Percentiles rank a stretch among this genome's conserved stretches.
phyloP scores from a whole-genome alignment of 352 stramenopile species.

The Phytopythium delawarense region DNA sequence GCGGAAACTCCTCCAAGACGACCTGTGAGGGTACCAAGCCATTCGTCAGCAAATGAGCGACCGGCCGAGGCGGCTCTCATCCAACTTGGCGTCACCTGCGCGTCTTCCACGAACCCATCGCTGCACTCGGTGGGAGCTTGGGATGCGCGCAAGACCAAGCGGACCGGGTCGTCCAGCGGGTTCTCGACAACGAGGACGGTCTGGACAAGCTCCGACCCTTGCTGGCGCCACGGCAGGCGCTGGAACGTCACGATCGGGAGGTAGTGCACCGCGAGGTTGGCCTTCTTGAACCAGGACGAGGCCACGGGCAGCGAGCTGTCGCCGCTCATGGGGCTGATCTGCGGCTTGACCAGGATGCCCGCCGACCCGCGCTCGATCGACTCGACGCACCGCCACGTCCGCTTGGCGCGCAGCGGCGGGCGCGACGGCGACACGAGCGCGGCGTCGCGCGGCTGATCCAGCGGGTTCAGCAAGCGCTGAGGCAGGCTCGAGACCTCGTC shows the following conservation, averaged over 20 bases:
- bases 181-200: constrained; percentile 79
- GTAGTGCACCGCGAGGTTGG: constrained; percentile 71
- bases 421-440: constrained; percentile 50
- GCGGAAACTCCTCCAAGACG: constrained; percentile 46
- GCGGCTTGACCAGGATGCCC: constrained; percentile 87
- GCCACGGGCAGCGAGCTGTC: constrained; percentile 80
- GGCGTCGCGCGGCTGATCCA: constrained; percentile 61
- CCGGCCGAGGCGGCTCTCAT: constrained; percentile 1
- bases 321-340: constrained; percentile 89
- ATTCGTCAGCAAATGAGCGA: neutral
- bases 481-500: constrained; percentile 43
- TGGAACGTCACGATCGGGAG: constrained; percentile 76
- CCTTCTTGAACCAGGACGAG: constrained; percentile 85
- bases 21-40: constrained; percentile 12
- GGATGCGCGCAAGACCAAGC: constrained; percentile 39
- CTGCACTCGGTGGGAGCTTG: neutral
- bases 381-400: constrained; percentile 81
- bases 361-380: constrained; percentile 69
- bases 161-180: constrained; percentile 70
- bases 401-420: constrained; percentile 74
- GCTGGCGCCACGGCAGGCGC: constrained; percentile 31
- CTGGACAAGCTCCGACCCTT: constrained; percentile 19
- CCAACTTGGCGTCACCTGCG: constrained; percentile 19
- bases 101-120: constrained; percentile 12
- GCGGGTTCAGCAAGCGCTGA: constrained; percentile 55